These are phyloP conservation scores for Alternaria arborescens DNA, from an alignment of 2,329 filamentous ascomycete genomes.

Conservation along the genomic window DNA sequence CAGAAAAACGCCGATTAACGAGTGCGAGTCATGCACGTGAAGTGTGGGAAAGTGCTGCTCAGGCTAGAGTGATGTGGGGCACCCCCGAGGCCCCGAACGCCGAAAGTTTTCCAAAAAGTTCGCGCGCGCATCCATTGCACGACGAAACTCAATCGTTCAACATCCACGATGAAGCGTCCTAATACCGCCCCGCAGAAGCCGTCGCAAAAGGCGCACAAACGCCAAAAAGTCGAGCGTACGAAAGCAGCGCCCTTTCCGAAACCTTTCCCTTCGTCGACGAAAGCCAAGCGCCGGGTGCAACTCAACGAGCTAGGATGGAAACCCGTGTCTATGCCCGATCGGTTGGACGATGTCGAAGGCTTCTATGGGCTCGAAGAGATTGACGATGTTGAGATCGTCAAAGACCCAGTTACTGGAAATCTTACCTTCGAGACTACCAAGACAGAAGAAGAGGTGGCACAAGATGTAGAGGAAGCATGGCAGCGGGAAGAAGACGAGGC, in stretches of 20 bases:
- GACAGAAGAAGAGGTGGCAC: conserved; percentile 36
- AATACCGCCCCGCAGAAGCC: conserved; percentile 52
- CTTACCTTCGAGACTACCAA: conserved; percentile 52
- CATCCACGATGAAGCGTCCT: conserved; percentile 48
- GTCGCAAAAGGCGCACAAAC: conserved; percentile 54
- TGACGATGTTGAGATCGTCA: conserved; percentile 86
- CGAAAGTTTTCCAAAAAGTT: conserved; percentile 34
- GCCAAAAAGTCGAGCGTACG: conserved; percentile 48
- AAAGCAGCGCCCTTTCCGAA: conserved; percentile 23
- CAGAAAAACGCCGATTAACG: background rate
- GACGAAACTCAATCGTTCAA: conserved; percentile 6
- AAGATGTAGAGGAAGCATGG: conserved; percentile 33
- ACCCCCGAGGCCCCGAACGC: conserved; percentile 28
- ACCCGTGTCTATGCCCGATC: conserved; percentile 73
- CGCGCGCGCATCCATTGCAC: conserved; percentile 7
- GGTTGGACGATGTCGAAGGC: conserved; percentile 87
- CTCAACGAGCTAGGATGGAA: conserved; percentile 68
- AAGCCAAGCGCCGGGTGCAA: conserved; percentile 45
- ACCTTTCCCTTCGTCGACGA: conserved; percentile 20
- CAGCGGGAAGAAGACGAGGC: conserved; percentile 33
- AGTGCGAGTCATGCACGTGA: conserved; percentile 29
- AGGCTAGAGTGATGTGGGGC: conserved; percentile 24
- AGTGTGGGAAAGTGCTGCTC: conserved; percentile 36
- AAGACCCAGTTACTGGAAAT: conserved; percentile 60
- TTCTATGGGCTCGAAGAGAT: conserved; percentile 94